phyloP scores from a whole-genome alignment of 495 filamentous ascomycete genomes.

The Corynascus novoguineensis region DNA sequence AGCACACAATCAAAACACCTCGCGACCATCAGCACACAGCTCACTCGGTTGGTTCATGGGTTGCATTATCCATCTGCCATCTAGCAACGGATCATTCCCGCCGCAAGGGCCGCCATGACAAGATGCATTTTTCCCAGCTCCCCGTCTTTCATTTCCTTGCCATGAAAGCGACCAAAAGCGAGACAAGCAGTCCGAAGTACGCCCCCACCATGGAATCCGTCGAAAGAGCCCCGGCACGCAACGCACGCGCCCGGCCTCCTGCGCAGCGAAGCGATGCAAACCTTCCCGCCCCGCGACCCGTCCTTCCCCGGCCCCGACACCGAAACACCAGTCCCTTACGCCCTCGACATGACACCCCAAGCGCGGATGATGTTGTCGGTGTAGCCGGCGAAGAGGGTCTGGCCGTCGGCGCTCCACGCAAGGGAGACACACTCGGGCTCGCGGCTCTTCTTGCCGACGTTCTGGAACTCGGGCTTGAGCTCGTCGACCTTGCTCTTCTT shows the following conservation, averaged over 20 bases:
- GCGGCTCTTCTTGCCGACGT: constrained; percentile 96
- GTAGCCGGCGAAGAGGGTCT: constrained; percentile 99
- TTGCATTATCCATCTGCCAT: constrained; percentile 29
- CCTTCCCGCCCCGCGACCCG: constrained; percentile 15
- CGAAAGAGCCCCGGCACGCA: constrained; percentile 25
- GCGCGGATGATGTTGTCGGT: constrained; percentile 99
- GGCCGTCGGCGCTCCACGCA: constrained; percentile 96
- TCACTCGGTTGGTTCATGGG: constrained; percentile 26
- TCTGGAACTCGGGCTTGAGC: constrained; percentile 96
- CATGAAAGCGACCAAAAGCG: constrained; percentile 37
- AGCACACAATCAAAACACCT: not conserved
- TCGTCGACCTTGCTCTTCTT: constrained; percentile 99
- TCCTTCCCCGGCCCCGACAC: constrained; percentile 17
- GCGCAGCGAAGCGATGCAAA: constrained; percentile 28
- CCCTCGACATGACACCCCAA: constrained; percentile 91
- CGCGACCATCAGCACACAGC: not conserved
- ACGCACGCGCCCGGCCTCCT: constrained; percentile 17
- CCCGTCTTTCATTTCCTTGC: constrained; percentile 29
- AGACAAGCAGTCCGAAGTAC: constrained; percentile 37
- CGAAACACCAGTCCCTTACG: constrained; percentile 38
- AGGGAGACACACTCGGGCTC: constrained; percentile 97
- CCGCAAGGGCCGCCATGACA: constrained; percentile 17
- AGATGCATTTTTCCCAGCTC: constrained; percentile 32
- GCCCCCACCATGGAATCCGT: constrained; percentile 36
- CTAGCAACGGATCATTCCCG: constrained; percentile 15